Percentiles rank a stretch among this genome's conserved stretches.
These are phyloP conservation scores for Fusarium zealandicum DNA, from an alignment of 2,329 filamentous ascomycete genomes.

Conservation along the genomic window DNA sequence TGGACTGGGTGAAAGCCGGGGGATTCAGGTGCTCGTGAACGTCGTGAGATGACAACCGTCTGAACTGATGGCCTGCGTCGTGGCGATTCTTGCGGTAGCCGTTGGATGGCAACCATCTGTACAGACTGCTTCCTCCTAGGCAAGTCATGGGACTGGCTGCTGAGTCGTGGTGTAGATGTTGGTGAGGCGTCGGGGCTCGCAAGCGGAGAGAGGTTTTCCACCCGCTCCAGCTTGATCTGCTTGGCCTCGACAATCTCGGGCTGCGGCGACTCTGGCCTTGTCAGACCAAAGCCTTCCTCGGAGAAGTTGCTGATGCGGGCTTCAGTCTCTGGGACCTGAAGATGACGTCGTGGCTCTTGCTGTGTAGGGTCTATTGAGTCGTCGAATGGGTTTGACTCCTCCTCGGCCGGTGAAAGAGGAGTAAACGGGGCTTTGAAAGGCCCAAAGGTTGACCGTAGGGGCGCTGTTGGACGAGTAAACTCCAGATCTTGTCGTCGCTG, in stretches of 20 bases:
- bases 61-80: constrained; percentile 21
- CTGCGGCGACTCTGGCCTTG: constrained; percentile 18
- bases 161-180: constrained; percentile 18
- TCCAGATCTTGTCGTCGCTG: constrained; percentile 1
- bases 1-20: constrained; percentile 34
- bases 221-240: constrained; percentile 27
- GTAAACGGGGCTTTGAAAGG: constrained; percentile 18
- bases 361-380: neutral
- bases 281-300: constrained; percentile 19
- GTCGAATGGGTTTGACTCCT: constrained; percentile 17
- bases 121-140: constrained; percentile 25
- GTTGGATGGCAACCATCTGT: constrained; percentile 21
- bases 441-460: constrained; percentile 23
- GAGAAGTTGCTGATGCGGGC: constrained; percentile 17
- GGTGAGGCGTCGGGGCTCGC: constrained; percentile 21
- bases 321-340: neutral
- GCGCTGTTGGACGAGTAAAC: constrained; percentile 6
- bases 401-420: constrained; percentile 28
- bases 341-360: neutral
- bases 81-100: constrained; percentile 23
- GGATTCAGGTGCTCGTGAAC: constrained; percentile 30
- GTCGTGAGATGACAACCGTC: constrained; percentile 21
- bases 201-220: constrained; percentile 22
- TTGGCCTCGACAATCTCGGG: constrained; percentile 32
- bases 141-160: constrained; percentile 12